Percentiles rank a stretch among this genome's conserved stretches.
These are phyloP conservation scores for Balansia obtecta DNA, from an alignment of 2,329 filamentous ascomycete genomes.

Conservation along the genomic window DNA sequence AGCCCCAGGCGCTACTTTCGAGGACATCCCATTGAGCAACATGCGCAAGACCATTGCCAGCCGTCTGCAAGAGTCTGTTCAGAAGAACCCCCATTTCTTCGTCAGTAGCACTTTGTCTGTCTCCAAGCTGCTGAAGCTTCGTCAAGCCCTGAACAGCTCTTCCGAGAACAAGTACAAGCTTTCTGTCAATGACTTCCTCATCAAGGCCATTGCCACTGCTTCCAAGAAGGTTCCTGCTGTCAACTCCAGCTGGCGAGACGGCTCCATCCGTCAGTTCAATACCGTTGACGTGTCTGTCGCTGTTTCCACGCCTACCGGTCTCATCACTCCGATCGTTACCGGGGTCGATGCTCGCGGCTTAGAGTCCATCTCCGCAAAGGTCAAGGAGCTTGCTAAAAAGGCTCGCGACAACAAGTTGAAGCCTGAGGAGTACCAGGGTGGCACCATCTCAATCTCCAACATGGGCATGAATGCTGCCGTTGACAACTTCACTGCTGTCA, in stretches of 20 bases:
- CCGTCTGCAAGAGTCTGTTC: constrained; percentile 76
- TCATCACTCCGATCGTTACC: constrained; percentile 96
- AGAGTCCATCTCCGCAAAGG: constrained; percentile 70
- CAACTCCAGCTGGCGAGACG: constrained; percentile 91
- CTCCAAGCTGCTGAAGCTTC: constrained; percentile 89
- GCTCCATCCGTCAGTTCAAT: constrained; percentile 85
- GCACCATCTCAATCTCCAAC: constrained; percentile 98
- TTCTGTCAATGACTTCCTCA: constrained; percentile 98
- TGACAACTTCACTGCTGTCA: constrained; percentile 94
- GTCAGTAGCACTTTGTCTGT: constrained; percentile 87
- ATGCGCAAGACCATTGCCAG: constrained; percentile 98
- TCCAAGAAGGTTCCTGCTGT: constrained; percentile 88
- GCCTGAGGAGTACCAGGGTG: constrained; percentile 98
- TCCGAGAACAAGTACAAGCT: constrained; percentile 95
- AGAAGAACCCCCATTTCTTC: constrained; percentile 97
- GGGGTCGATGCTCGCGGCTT: constrained; percentile 79
- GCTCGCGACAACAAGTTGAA: constrained; percentile 96
- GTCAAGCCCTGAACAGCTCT: constrained; percentile 79
- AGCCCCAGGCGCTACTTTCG: constrained; percentile 54
- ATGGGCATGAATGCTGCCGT: constrained; percentile 99
- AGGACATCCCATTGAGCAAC: constrained; percentile 71
- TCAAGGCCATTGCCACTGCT: constrained; percentile 86
- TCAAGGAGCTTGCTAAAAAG: constrained; percentile 96
- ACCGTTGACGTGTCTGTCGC: constrained; percentile 91
- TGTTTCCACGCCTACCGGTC: constrained; percentile 80